These are phyloP conservation scores for Porcisia hertigi DNA, from an alignment of 208 protist genomes.

Conservation along the genomic window DNA sequence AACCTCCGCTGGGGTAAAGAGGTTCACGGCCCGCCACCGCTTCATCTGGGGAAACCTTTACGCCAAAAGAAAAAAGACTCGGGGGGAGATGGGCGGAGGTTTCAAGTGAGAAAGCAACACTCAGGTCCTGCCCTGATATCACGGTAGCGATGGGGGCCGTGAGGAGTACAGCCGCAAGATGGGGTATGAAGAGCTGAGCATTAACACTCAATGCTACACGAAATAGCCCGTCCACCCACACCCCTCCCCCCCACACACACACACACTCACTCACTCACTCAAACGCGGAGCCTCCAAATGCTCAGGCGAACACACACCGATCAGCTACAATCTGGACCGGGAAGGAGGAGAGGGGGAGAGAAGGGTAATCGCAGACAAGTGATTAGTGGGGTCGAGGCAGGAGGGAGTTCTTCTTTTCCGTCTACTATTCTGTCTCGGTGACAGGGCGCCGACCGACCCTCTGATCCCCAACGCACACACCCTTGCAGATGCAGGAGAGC, in stretches of 20 bases:
- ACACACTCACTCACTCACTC: too few relatives aligned
- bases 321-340: not conserved
- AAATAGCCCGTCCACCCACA: too few relatives aligned
- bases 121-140: not conserved
- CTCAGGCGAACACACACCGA: not conserved
- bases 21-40: slow-evolving; percentile 19
- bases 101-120: not conserved
- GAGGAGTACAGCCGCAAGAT: not conserved
- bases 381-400: not conserved
- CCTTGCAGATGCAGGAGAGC: too few relatives aligned
- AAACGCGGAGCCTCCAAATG: not conserved
- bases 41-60: slow-evolving; percentile 12
- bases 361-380: not conserved
- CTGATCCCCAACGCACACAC: too few relatives aligned
- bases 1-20: slow-evolving; percentile 40
- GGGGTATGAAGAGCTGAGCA: not conserved
- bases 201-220: not conserved
- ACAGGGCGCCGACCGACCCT: too few relatives aligned
- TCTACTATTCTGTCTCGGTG: too few relatives aligned
- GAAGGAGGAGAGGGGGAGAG: not conserved
- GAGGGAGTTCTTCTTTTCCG: too few relatives aligned
- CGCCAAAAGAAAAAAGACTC: not conserved
- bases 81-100: not conserved
- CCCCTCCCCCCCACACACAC: too few relatives aligned
- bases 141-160: not conserved